Evolutionary conservation across 2,329 filamentous ascomycete species (phyloP).

Genomic region (Parastagonospora nodorum): DNA sequence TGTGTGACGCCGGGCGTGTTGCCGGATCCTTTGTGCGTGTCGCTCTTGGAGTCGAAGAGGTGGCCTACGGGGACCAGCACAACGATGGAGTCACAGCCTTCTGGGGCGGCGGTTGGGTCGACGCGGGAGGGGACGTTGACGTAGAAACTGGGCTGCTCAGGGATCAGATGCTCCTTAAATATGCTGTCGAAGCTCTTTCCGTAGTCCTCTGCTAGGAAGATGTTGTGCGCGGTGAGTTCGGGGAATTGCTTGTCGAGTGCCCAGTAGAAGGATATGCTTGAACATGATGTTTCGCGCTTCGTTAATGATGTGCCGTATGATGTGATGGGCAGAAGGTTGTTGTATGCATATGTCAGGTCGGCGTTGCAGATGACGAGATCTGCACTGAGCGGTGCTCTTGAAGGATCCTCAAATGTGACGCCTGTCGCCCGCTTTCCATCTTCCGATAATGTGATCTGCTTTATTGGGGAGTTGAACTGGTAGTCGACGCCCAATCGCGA

Average conservation of each 20-base stretch:
- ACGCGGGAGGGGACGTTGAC: constrained; percentile 75
- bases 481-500: constrained; percentile 67
- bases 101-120: constrained; percentile 69
- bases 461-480: constrained; percentile 63
- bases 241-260: constrained; percentile 64
- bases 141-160: constrained; percentile 73
- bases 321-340: constrained; percentile 66
- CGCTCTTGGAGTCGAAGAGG: constrained; percentile 53
- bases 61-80: constrained; percentile 76
- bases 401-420: constrained; percentile 61
- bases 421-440: constrained; percentile 62
- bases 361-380: constrained; percentile 74
- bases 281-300: constrained; percentile 66
- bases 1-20: constrained; percentile 52
- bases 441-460: constrained; percentile 58
- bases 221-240: constrained; percentile 72
- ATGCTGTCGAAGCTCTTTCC: constrained; percentile 75
- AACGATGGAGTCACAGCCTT: constrained; percentile 67
- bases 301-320: constrained; percentile 49
- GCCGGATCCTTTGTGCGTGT: constrained; percentile 48
- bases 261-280: constrained; percentile 80
- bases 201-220: constrained; percentile 77
- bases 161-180: constrained; percentile 71
- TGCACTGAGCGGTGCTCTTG: constrained; percentile 61
- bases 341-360: constrained; percentile 76